These are phyloP conservation scores for sweet orange (Citrus sinensis) DNA, from an alignment of 345 rosid species.

Conservation along the genomic window DNA sequence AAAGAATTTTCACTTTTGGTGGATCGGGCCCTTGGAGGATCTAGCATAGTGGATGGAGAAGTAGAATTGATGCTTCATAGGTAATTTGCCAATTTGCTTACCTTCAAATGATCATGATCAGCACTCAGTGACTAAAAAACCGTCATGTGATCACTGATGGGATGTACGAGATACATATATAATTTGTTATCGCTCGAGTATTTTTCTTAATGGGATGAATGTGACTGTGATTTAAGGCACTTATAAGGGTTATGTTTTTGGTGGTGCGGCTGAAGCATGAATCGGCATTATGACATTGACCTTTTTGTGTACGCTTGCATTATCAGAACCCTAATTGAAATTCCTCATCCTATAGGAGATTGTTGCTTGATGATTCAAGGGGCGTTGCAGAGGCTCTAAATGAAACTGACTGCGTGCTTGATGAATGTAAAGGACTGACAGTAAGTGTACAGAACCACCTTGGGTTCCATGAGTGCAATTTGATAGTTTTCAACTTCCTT, in stretches of 20 bases:
- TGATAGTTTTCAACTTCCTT: neutral
- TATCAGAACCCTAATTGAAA: constrained; percentile 6
- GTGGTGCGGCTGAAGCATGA: neutral
- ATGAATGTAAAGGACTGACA: constrained; percentile 70
- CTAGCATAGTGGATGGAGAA: constrained; percentile 87
- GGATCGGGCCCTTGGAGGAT: constrained; percentile 89
- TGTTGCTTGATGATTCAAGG: constrained; percentile 84
- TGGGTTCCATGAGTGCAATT: neutral
- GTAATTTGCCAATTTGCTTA: constrained; percentile 28
- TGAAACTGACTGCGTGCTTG: constrained; percentile 71
- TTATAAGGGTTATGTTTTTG: neutral
- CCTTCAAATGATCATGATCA: neutral
- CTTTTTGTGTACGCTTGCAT: neutral
- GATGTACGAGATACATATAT: neutral
- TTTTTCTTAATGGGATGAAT: neutral
- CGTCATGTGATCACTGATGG: neutral
- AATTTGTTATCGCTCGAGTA: neutral
- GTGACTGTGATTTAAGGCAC: neutral
- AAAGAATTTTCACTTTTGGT: constrained; percentile 89
- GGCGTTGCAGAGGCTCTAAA: constrained; percentile 88
- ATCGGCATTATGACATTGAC: neutral
- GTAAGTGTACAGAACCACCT: constrained; percentile 39
- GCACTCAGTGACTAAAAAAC: neutral
- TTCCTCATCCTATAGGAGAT: constrained; percentile 57
- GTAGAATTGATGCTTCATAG: constrained; percentile 96